Conservation (phyloP, 2,329 filamentous ascomycete species). For the Trichoderma sp. region DNA sequence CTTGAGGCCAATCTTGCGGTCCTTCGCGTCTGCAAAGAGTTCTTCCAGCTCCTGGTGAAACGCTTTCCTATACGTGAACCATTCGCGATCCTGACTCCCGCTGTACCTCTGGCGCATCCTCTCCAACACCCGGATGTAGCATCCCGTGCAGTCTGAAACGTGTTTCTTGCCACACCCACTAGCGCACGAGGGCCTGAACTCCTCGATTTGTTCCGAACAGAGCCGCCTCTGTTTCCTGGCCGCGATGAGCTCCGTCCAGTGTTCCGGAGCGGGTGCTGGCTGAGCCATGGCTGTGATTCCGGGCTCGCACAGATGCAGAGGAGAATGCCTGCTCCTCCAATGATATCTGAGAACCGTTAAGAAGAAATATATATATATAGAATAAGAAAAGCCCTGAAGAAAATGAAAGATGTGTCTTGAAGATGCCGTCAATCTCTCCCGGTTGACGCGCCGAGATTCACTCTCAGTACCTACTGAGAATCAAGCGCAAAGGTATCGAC, state of each 20-base stretch:
- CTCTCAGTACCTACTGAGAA: neutral
- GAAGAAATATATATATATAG: neutral
- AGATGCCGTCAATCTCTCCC: neutral
- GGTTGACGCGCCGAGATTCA: neutral
- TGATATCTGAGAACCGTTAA: neutral
- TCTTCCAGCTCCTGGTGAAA: constrained; percentile 54
- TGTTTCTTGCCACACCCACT: constrained; percentile 46
- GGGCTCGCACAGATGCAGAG: neutral
- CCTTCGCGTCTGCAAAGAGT: constrained; percentile 51
- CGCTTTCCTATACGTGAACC: constrained; percentile 52
- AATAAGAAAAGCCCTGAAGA: neutral
- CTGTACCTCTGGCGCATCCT: constrained; percentile 44
- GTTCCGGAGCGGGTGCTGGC: constrained; percentile 37
- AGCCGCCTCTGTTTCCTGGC: constrained; percentile 37
- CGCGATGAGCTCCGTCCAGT: constrained; percentile 44
- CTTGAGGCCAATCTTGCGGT: constrained; percentile 45
- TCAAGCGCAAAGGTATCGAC: neutral
- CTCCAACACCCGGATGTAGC: constrained; percentile 51
- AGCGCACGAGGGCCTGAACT: constrained; percentile 47
- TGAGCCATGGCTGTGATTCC: constrained; percentile 5
- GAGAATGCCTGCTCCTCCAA: neutral
- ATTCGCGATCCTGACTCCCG: constrained; percentile 45
- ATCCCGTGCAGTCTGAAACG: constrained; percentile 49
- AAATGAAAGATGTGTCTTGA: neutral
- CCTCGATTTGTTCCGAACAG: constrained; percentile 46